Evolutionary conservation across 2,329 filamentous ascomycete genomes (phyloP).

Genomic region (Botrytis medusae): DNA sequence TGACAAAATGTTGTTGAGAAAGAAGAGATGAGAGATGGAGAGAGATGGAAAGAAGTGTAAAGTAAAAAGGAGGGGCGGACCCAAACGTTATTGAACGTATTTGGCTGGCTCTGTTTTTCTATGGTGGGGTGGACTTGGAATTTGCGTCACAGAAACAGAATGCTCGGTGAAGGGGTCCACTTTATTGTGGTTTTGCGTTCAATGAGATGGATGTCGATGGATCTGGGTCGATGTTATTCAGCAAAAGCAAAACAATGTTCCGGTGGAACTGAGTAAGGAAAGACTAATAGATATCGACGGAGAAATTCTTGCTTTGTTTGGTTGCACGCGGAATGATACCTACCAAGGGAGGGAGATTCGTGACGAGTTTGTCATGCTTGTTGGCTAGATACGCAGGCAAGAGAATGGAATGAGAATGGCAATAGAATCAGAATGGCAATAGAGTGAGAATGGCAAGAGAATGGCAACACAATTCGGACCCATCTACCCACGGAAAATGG

Average conservation of each 20-base stretch:
- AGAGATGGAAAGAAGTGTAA: conserved; percentile 11
- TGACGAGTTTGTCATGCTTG: neutral
- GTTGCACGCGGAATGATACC: no score
- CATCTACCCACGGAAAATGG: neutral
- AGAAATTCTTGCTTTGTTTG: neutral
- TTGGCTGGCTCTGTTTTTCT: neutral
- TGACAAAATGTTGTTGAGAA: neutral
- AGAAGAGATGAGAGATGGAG: conserved; percentile 9
- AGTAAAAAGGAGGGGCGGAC: conserved; percentile 18
- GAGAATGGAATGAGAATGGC: neutral
- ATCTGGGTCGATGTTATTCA: neutral
- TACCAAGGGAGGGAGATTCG: no score
- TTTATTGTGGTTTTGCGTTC: conserved; percentile 1
- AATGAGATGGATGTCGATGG: neutral
- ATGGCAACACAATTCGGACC: neutral
- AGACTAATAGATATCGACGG: neutral
- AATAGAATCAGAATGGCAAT: no score
- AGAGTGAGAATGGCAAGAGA: neutral
- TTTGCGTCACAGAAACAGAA: conserved; percentile 13
- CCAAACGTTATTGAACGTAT: neutral
- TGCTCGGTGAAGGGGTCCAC: conserved; percentile 13
- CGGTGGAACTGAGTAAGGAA: neutral
- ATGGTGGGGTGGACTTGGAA: conserved; percentile 16
- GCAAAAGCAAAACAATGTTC: neutral
- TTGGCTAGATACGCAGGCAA: no score